These are phyloP conservation scores for Heterobasidion annosum DNA, from an alignment of 1,284 basidiomycete species.

Conservation along the genomic window DNA sequence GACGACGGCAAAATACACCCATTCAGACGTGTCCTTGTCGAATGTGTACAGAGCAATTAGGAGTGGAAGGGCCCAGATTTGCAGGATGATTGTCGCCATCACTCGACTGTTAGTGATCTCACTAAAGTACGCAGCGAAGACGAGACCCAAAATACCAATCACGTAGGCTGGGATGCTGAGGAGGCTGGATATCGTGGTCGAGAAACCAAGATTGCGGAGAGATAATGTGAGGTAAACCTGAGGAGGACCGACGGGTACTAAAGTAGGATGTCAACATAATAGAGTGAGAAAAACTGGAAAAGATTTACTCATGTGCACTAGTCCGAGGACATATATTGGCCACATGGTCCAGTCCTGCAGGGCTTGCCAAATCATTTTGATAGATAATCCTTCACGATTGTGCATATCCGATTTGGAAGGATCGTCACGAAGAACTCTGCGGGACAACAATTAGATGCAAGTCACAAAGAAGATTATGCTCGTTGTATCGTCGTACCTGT, in stretches of 20 bases:
- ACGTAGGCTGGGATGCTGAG: conserved; percentile 45
- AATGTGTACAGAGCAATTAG: conserved; percentile 51
- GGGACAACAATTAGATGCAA: conserved; percentile 44
- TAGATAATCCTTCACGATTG: conserved; percentile 62
- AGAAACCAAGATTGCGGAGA: conserved; percentile 52
- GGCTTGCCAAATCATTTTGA: conserved; percentile 44
- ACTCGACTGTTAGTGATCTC: conserved; percentile 48
- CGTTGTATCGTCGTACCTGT: conserved; percentile 1
- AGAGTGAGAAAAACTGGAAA: not conserved
- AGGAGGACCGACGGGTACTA: conserved; percentile 42
- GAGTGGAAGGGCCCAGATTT: conserved; percentile 54
- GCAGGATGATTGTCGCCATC: conserved; percentile 41
- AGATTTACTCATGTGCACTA: conserved; percentile 22
- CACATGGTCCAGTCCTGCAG: conserved; percentile 61
- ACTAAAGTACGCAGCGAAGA: conserved; percentile 41
- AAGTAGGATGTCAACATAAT: conserved; percentile 25
- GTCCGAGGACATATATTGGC: conserved; percentile 56
- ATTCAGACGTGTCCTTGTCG: conserved; percentile 39
- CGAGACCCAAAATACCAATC: conserved; percentile 25
- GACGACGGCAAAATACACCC: conserved; percentile 51
- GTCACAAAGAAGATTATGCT: conserved; percentile 13
- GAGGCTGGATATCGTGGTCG: conserved; percentile 51
- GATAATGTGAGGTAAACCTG: conserved; percentile 52
- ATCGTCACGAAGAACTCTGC: conserved; percentile 62
- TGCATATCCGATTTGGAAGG: conserved; percentile 72